Evolutionary conservation across 495 filamentous ascomycete genomes (phyloP).

Genomic region (Delitschia confertaspora): DNA sequence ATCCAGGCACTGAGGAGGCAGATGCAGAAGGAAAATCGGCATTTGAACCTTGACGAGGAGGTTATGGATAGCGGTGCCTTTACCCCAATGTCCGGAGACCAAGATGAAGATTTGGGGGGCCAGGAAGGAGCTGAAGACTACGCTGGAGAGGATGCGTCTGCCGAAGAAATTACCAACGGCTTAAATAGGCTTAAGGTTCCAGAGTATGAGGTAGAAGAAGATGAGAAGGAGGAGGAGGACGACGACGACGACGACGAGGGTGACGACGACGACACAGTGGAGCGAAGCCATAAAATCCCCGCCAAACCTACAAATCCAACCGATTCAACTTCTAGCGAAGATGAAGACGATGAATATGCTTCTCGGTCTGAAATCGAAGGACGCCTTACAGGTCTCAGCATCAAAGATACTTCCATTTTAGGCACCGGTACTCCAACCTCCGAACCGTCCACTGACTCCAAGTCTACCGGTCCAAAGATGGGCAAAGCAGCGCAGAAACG

Average conservation of each 20-base stretch:
- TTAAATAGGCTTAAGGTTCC: not conserved
- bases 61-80: conserved; percentile 24
- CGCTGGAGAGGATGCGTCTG: conserved; percentile 1
- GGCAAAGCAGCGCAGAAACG: conserved; percentile 87
- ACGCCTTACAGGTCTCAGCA: conserved; percentile 19
- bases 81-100: conserved; percentile 37
- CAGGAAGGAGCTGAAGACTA: not conserved
- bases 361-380: conserved; percentile 28
- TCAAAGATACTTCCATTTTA: not conserved
- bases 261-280: not conserved
- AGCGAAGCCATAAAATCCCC: not conserved
- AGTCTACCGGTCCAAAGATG: conserved; percentile 40
- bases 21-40: conserved; percentile 69
- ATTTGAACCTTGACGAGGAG: conserved; percentile 45
- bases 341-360: conserved; percentile 30
- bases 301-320: not conserved
- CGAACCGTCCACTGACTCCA: conserved; percentile 23
- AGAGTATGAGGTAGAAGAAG: conserved; percentile 22
- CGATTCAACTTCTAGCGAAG: not conserved
- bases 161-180: not conserved
- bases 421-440: not conserved
- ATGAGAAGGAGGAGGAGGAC: not conserved
- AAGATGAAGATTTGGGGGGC: conserved; percentile 28
- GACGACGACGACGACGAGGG: not conserved
- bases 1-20: conserved; percentile 67